Base-by-base conservation (phyloP, 2,329 filamentous ascomycete genomes). In the Microcyclosporella mali region DNA sequence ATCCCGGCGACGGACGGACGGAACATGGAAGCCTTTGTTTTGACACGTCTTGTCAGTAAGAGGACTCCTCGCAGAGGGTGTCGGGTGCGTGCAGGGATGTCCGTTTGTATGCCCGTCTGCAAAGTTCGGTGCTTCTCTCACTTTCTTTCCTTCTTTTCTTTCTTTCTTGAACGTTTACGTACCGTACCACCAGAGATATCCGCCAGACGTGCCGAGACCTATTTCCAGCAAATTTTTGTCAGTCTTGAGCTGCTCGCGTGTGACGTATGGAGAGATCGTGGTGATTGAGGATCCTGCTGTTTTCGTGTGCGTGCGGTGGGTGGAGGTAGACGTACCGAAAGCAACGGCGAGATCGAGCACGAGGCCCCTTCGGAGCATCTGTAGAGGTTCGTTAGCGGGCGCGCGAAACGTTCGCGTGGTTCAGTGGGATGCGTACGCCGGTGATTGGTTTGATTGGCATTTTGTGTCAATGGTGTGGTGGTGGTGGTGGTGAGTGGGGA, bases 121-220 rank as follows among this genome's bases (percentile, higher is more conserved):
- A 29, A 11, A 18, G 12, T 31, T 30, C 14, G 21, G 25, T 10
- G 25, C 1, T 11, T 15, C 10, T 14, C 15, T n/a, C n/a, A n/a
- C n/a, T n/a, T n/a, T n/a, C n/a, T n/a, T n/a, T n/a, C n/a, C n/a
- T n/a, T n/a, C n/a, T n/a, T n/a, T n/a, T n/a, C n/a, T n/a, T n/a
- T n/a, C 6, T 25, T 14, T 17, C 17, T 10, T 38, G 21, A 15
- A 21, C 15, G 4, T 46, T 58, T 60, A 73, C 70, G 51, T 72
- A 72, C 69, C 79, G 70, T 83, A 83, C 80, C 79, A 83, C 71
- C 74, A 84, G 62, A 75, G 72, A 67, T 82, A 83, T 56, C 78
- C 80, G 64, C 72, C 71, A 55, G 77, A 70, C 53, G 74, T 72
- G 58, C 79, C 78, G 63, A 82, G 75, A 66, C 78, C 78, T 81